Base-by-base conservation (phyloP, 768 basidiomycete species). In the Sporobolomyces phaffii region DNA sequence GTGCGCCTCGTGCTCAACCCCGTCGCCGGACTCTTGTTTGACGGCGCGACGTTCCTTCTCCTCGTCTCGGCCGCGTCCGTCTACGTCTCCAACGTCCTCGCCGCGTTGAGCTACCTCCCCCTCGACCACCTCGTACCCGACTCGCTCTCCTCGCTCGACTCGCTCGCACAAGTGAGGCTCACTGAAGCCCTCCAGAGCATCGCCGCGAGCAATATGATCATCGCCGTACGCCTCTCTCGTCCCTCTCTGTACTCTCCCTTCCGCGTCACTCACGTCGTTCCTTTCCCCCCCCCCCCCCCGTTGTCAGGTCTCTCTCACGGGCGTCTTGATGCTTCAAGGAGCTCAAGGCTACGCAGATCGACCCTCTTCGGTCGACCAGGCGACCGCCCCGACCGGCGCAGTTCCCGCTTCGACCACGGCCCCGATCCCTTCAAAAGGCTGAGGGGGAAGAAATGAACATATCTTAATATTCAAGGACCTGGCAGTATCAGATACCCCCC, bases 271-370 rank as follows among this genome's bases (percentile, higher is more conserved):
- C n/a, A n/a, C n/a, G n/a, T n/a, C n/a, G n/a, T n/a, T n/a, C n/a
- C n/a, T n/a, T n/a, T n/a, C n/a, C n/a, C n/a, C n/a, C n/a, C n/a
- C n/a, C n/a, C n/a, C n/a, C n/a, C n/a, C n/a, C n/a, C n/a, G n/a
- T n/a, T n/a, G n/a, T n/a, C 60, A 70, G 69, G 69, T 70, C 62
- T 62, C 64, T 11, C 45, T 70, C 15, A 66, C 69, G 18, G 69
- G 69, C 10, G 69, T 70, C 20, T 49, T 70, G 36, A 65, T 62
- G n/a, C 50, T 70, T 1, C 69, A 70, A 51, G 69, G 56, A 34
- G 69, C 69, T 5, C 69, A 70, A 45, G 62, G 64, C 22, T 70
- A 31, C 36, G 64, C 69, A 26, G 68, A 69, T 31, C 58, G 68
- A 11, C 47, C 59, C 7, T 24, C 57, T 0, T 38, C 64, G 10